phyloP scores from a whole-genome alignment of 805 yeast species.

The Ogataea kodamae region DNA sequence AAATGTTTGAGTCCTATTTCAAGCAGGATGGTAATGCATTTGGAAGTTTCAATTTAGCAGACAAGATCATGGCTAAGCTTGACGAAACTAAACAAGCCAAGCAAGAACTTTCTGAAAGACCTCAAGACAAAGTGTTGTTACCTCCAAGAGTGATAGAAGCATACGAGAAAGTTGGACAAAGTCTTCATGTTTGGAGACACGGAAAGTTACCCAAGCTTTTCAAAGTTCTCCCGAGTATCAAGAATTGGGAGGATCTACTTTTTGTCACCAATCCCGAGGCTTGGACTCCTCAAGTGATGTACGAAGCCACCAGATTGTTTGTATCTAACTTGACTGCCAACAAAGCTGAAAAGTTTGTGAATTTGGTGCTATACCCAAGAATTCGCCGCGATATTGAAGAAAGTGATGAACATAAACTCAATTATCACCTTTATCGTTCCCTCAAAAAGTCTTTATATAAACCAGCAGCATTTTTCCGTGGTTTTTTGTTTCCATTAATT shows the following conservation, averaged over 20 bases:
- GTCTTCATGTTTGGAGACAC: conserved; percentile 84
- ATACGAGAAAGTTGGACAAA: conserved; percentile 85
- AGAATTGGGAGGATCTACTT: conserved; percentile 93
- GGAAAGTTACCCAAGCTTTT: conserved; percentile 96
- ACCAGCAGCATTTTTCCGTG: conserved; percentile 97
- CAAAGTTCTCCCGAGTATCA: conserved; percentile 88
- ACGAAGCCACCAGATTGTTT: conserved; percentile 91
- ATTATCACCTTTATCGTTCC: conserved; percentile 90
- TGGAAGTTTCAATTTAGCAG: conserved; percentile 73
- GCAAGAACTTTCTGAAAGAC: conserved; percentile 34
- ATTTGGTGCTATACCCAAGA: conserved; percentile 62
- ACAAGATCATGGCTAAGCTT: conserved; percentile 87
- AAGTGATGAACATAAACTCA: conserved; percentile 70
- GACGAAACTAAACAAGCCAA: conserved; percentile 52
- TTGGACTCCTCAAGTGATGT: conserved; percentile 95
- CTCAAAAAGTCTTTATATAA: conserved; percentile 90
- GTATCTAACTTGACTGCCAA: conserved; percentile 84
- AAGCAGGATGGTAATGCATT: conserved; percentile 33
- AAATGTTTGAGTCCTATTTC: conserved; percentile 75
- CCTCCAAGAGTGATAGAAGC: conserved; percentile 98
- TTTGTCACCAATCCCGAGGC: conserved; percentile 87
- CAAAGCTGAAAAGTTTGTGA: conserved; percentile 84
- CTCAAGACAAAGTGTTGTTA: conserved; percentile 70
- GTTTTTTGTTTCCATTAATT: conserved; percentile 86
- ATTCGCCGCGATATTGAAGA: conserved; percentile 70